Evolutionary conservation across 257 asterid genomes (phyloP).

Genomic region (Phtheirospermum japonicum): DNA sequence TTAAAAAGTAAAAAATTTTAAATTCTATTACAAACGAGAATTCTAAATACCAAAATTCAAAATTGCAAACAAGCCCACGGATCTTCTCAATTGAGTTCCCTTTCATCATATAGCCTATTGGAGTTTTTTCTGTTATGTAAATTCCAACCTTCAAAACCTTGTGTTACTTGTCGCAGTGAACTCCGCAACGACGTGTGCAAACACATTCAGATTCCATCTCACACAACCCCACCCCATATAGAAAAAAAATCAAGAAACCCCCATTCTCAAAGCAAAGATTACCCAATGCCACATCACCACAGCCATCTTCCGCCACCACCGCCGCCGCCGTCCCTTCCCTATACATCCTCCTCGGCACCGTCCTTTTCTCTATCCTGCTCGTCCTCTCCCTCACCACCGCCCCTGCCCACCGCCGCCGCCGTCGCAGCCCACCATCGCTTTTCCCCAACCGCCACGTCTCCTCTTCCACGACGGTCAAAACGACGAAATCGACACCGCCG

Average conservation of each 20-base stretch:
- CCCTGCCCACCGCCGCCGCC: slow-evolving; percentile 33
- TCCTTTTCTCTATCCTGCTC: slow-evolving; percentile 58
- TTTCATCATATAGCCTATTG: too few species aligned
- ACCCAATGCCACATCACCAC: slow-evolving; percentile 34
- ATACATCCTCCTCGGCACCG: slow-evolving; percentile 47
- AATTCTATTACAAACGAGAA: too few species aligned
- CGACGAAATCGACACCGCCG: slow-evolving; percentile 22
- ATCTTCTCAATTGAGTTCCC: too few species aligned
- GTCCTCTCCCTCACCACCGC: slow-evolving; percentile 48
- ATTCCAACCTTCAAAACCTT: too few species aligned
- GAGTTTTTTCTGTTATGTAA: too few species aligned
- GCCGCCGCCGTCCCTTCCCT: slow-evolving; percentile 30
- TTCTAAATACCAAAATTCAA: too few species aligned
- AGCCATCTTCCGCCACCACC: slow-evolving; percentile 28
- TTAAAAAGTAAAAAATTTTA: too few species aligned
- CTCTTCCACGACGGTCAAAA: slow-evolving; percentile 34
- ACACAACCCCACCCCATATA: too few species aligned
- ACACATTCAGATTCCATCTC: too few species aligned
- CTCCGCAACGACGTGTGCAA: too few species aligned
- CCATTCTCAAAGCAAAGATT: slow-evolving; percentile 18
- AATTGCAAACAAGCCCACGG: too few species aligned
- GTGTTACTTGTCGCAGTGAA: too few species aligned
- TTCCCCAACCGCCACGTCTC: slow-evolving; percentile 46
- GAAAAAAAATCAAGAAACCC: background rate
- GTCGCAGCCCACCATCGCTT: slow-evolving; percentile 54